Conservation (phyloP, 2,329 filamentous ascomycete species). For the Sarocladium kiliense region DNA sequence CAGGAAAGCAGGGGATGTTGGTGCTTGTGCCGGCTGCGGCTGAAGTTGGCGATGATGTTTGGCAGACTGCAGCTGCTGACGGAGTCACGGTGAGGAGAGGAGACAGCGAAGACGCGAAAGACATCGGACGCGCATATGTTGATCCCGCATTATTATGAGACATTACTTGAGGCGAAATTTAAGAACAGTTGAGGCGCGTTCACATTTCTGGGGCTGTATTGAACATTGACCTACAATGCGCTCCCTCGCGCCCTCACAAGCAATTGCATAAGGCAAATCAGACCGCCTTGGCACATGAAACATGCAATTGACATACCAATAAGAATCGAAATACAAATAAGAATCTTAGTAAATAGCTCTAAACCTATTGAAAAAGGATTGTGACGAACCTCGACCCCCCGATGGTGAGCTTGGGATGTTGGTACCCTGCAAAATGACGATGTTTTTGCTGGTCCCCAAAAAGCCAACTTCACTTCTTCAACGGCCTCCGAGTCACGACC, state of each 20-base stretch:
- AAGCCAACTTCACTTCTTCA: neutral
- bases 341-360: too few relatives aligned
- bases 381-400: too few relatives aligned
- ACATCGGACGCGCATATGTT: neutral
- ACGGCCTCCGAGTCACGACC: neutral
- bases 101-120: slow-evolving; percentile 12
- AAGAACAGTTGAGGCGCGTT: too few relatives aligned
- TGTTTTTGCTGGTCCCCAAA: neutral
- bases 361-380: too few relatives aligned
- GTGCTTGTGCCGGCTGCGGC: slow-evolving; percentile 22
- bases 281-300: too few relatives aligned
- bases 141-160: neutral
- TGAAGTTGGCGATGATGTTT: slow-evolving; percentile 22
- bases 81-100: slow-evolving; percentile 17
- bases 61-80: slow-evolving; percentile 17
- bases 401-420: too few relatives aligned
- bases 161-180: neutral
- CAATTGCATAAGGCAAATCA: too few relatives aligned
- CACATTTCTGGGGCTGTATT: too few relatives aligned
- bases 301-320: too few relatives aligned
- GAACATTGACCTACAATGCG: too few relatives aligned
- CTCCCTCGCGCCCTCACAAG: too few relatives aligned
- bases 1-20: slow-evolving; percentile 20
- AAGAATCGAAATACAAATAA: too few relatives aligned
- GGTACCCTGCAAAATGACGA: neutral